Conservation (phyloP, 176 grass and related monocot genomes). For the Puccinellia tenuiflora region DNA sequence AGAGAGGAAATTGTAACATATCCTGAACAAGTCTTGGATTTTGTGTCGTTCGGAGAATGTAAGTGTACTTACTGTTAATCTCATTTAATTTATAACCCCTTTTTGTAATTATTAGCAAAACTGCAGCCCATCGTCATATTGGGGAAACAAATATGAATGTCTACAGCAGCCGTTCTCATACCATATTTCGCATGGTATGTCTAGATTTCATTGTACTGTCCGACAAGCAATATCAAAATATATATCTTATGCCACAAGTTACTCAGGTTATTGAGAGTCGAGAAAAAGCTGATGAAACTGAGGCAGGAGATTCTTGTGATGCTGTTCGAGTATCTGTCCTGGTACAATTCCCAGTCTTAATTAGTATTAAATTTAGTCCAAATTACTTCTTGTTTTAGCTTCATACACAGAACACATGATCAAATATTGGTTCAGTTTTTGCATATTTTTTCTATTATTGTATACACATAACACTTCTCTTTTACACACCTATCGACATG, state of each 20-base stretch:
- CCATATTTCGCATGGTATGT: slow-evolving; percentile 92
- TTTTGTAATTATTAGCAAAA: slow-evolving; percentile 1
- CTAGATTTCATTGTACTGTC: slow-evolving; percentile 6
- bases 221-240: neutral
- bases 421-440: neutral
- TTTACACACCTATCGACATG: neutral
- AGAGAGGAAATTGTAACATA: slow-evolving; percentile 93
- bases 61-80: slow-evolving; percentile 26
- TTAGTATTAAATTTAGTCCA: neutral
- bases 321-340: slow-evolving; percentile 90
- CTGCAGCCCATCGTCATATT: slow-evolving; percentile 85
- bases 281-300: slow-evolving; percentile 58
- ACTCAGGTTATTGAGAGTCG: slow-evolving; percentile 84
- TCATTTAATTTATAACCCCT: slow-evolving; percentile 7
- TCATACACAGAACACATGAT: neutral
- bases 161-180: slow-evolving; percentile 92
- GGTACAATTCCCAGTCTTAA: slow-evolving; percentile 43
- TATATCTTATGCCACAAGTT: slow-evolving; percentile 19
- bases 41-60: slow-evolving; percentile 98
- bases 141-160: slow-evolving; percentile 99
- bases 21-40: slow-evolving; percentile 72
- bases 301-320: slow-evolving; percentile 62
- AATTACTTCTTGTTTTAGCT: neutral
- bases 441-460: neutral
- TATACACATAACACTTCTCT: neutral